phyloP scores from a whole-genome alignment of 305 asterid genomes.

The Fraxinus albicans region DNA sequence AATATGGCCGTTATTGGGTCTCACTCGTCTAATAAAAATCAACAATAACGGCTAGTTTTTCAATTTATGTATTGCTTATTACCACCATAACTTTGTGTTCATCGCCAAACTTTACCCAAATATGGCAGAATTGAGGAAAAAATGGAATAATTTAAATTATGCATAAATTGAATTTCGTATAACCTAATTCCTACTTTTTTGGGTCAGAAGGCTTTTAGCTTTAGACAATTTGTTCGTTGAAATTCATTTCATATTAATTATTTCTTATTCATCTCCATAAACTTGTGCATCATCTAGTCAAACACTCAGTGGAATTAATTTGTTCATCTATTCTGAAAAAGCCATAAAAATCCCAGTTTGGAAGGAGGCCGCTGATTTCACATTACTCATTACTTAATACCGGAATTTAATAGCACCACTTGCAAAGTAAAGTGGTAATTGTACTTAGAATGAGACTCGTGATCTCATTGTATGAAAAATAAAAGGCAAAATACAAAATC shows the following conservation, averaged over 20 bases:
- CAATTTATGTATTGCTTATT: background rate
- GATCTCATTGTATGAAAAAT: background rate
- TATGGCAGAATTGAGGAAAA: background rate
- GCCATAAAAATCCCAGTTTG: background rate
- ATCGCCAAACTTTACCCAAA: background rate
- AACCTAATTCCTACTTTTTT: background rate
- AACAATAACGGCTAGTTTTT: no score
- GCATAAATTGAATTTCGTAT: background rate
- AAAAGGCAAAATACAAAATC: no score
- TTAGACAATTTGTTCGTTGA: background rate
- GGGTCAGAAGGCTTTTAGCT: background rate
- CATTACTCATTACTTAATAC: background rate
- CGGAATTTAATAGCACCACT: background rate
- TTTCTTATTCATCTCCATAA: background rate
- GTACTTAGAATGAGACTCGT: background rate
- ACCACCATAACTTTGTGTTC: background rate
- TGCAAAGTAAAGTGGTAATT: background rate
- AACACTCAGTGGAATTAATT: background rate
- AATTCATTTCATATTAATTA: background rate
- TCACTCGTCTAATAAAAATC: no score
- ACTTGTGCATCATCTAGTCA: background rate
- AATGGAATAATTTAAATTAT: background rate
- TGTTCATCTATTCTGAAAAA: background rate
- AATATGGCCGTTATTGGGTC: no score
- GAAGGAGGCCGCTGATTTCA: background rate